Percentiles rank a stretch among this genome's conserved stretches.
phyloP scores from a whole-genome alignment of 1,139 yeast species.

The Zygosaccharomyces pseudobailii region DNA sequence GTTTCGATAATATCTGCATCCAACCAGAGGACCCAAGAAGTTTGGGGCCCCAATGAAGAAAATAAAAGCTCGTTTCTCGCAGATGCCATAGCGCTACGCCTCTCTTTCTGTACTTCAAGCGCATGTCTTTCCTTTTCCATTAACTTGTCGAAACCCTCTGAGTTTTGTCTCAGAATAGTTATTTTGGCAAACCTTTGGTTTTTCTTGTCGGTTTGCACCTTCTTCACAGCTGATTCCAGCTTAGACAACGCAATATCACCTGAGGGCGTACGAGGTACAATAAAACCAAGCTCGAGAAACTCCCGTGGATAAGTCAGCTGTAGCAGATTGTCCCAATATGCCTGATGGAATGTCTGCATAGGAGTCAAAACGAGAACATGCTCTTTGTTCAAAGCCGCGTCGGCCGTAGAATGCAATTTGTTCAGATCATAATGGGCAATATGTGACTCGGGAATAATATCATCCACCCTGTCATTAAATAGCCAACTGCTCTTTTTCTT shows the following conservation, averaged over 20 bases:
- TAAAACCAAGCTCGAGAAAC: conserved; percentile 82
- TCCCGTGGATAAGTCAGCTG: conserved; percentile 77
- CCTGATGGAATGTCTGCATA: conserved; percentile 75
- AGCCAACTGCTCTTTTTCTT: conserved; percentile 42
- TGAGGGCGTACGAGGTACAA: conserved; percentile 71
- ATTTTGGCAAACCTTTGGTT: conserved; percentile 66
- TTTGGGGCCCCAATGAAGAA: conserved; percentile 83
- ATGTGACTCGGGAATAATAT: conserved; percentile 64
- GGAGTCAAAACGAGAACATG: conserved; percentile 84
- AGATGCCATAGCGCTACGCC: conserved; percentile 86
- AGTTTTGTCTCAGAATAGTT: conserved; percentile 86
- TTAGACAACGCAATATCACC: conserved; percentile 73
- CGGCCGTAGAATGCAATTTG: conserved; percentile 60
- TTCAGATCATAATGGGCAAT: conserved; percentile 83
- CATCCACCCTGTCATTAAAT: conserved; percentile 43
- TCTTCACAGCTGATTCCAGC: conserved; percentile 71
- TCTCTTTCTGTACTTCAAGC: conserved; percentile 74
- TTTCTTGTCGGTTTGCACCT: conserved; percentile 54
- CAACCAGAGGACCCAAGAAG: conserved; percentile 94
- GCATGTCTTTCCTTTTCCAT: conserved; percentile 76
- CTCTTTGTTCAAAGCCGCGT: conserved; percentile 70
- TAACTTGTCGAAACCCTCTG: conserved; percentile 64
- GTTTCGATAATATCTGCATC: conserved; percentile 93
- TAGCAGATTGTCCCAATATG: conserved; percentile 81
- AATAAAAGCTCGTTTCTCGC: conserved; percentile 89